Conservation (phyloP, 495 filamentous ascomycete species). For the Aspergillus sclerotiicarbonarius region DNA sequence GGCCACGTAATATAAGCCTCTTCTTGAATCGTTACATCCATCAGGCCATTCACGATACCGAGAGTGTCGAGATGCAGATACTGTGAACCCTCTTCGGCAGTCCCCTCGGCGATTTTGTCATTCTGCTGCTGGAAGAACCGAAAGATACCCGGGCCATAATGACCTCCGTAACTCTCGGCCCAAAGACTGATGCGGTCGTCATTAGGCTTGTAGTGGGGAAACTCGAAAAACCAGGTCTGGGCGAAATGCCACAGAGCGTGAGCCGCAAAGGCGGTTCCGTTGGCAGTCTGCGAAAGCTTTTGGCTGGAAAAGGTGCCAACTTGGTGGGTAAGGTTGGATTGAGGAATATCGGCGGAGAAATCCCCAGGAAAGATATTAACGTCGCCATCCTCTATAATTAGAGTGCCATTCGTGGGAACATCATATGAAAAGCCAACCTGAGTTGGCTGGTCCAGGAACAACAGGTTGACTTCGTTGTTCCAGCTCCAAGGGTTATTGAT, state of each 20-base stretch:
- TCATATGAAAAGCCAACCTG: conserved; percentile 16
- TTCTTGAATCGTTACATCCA: conserved; percentile 61
- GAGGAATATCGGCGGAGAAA: conserved; percentile 26
- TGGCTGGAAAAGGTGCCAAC: conserved; percentile 50
- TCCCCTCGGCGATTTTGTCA: conserved; percentile 36
- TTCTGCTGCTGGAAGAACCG: conserved; percentile 60
- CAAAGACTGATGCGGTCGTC: conserved; percentile 41
- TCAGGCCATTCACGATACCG: conserved; percentile 59
- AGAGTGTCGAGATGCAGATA: conserved; percentile 32
- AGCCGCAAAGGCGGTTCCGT: conserved; percentile 43
- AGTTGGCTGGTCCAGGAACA: conserved; percentile 13
- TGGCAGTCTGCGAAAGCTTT: conserved; percentile 39
- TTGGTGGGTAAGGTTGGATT: conserved; percentile 48
- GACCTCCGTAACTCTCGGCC: conserved; percentile 54
- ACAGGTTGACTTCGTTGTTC: conserved; percentile 9
- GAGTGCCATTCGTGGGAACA: background rate
- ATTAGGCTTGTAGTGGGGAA: conserved; percentile 44
- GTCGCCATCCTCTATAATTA: background rate
- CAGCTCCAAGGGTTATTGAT: conserved; percentile 11
- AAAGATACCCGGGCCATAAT: conserved; percentile 57
- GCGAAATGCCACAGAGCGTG: conserved; percentile 47
- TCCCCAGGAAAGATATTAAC: background rate
- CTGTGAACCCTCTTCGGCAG: conserved; percentile 13
- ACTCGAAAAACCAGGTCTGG: conserved; percentile 45
- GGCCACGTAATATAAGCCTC: conserved; percentile 60